These are phyloP conservation scores for Wakefieldia striispora DNA, from an alignment of 768 basidiomycete genomes.

Conservation along the genomic window DNA sequence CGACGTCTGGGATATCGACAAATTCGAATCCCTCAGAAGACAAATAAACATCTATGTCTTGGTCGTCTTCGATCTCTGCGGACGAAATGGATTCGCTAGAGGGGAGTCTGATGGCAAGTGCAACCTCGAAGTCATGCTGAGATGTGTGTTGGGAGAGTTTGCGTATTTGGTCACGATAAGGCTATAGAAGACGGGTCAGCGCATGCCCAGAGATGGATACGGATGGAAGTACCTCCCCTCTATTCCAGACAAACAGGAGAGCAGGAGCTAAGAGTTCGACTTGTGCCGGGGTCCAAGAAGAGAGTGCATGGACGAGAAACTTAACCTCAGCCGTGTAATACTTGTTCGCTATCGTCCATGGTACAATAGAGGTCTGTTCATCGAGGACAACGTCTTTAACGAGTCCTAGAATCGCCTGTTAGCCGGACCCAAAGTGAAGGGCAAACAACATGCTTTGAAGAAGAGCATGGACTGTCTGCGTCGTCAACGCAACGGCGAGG, in stretches of 20 bases:
- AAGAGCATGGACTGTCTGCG: slow-evolving; percentile 16
- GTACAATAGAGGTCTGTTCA: slow-evolving; percentile 34
- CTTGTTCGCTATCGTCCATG: slow-evolving; percentile 77
- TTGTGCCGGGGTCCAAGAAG: slow-evolving; percentile 40
- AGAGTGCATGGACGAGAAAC: slow-evolving; percentile 53
- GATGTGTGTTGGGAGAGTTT: slow-evolving; percentile 47
- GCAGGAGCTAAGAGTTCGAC: slow-evolving; percentile 53
- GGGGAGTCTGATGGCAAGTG: slow-evolving; percentile 61
- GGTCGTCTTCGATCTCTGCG: slow-evolving; percentile 42
- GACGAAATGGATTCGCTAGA: slow-evolving; percentile 13
- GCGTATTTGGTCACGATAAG: slow-evolving; percentile 55
- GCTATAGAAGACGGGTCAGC: slow-evolving; percentile 35
- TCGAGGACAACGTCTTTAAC: slow-evolving; percentile 16
- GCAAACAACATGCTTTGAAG: slow-evolving; percentile 23
- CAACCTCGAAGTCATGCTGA: slow-evolving; percentile 64
- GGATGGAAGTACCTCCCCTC: slow-evolving; percentile 54
- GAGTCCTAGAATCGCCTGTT: slow-evolving; percentile 22
- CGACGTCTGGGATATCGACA: slow-evolving; percentile 42
- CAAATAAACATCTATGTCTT: slow-evolving; percentile 62
- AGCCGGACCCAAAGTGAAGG: slow-evolving; percentile 9
- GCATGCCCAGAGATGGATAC: neutral
- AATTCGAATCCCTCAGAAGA: slow-evolving; percentile 77
- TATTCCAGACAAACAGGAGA: slow-evolving; percentile 67
- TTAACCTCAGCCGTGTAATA: slow-evolving; percentile 80
- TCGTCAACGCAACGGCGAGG: slow-evolving; percentile 25